Evolutionary conservation across 2,329 filamentous ascomycete species (phyloP).

Genomic region (Penicillium psychrosexuale): DNA sequence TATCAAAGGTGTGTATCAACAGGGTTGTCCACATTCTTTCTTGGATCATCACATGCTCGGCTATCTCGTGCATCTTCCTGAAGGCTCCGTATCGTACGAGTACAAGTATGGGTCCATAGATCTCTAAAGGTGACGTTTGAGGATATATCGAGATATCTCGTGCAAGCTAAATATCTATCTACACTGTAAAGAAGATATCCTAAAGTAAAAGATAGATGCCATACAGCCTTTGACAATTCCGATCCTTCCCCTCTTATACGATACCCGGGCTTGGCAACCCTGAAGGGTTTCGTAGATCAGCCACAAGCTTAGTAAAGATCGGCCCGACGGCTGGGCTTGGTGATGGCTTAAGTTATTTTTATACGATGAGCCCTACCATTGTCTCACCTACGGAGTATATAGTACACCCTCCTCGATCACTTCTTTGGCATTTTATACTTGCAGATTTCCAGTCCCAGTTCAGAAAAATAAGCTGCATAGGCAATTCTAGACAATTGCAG

Average conservation of each 20-base stretch:
- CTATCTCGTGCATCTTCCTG: constrained; percentile 18
- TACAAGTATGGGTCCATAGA: neutral
- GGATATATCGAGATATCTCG: neutral
- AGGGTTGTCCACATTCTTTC: constrained; percentile 3
- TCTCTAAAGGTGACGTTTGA: neutral
- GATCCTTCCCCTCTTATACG: constrained; percentile 13
- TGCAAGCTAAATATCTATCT: neutral
- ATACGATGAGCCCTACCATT: constrained; percentile 6
- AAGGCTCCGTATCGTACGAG: constrained; percentile 11
- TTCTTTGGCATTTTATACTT: neutral
- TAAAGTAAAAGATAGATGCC: neutral
- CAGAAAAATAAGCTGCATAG: neutral
- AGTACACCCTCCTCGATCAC: neutral
- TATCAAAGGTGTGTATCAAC: neutral
- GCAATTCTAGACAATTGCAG: neutral
- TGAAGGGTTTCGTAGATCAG: constrained; percentile 22
- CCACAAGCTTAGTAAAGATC: constrained; percentile 21
- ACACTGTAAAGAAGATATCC: neutral
- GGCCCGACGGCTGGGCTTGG: constrained; percentile 10
- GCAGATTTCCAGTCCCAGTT: neutral
- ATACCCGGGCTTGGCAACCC: constrained; percentile 18
- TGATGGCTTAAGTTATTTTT: constrained; percentile 12
- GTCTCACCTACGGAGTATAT: neutral
- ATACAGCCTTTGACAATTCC: neutral
- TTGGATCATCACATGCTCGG: constrained; percentile 29